phyloP scores from a whole-genome alignment of 345 rosid species.

The Kernera saxatilis region DNA sequence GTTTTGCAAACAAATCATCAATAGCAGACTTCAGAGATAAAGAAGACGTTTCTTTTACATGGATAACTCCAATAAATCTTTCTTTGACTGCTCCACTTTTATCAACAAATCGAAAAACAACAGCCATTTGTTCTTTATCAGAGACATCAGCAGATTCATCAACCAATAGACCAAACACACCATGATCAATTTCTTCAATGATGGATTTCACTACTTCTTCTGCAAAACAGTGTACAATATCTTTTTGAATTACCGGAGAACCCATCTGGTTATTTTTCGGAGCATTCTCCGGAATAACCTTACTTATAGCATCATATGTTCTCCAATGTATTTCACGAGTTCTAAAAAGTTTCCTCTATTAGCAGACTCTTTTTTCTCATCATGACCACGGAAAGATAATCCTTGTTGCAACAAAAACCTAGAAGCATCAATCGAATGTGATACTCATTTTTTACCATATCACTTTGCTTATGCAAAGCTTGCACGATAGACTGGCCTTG shows the following conservation, averaged over 20 bases:
- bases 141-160: neutral
- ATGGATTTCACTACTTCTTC: neutral
- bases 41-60: no score
- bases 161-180: neutral
- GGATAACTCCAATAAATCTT: no score
- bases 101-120: no score
- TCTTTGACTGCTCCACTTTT: no score
- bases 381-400: neutral
- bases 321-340: neutral
- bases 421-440: neutral
- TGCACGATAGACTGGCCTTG: neutral
- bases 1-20: no score
- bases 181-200: neutral
- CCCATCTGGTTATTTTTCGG: neutral
- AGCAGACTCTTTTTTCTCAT: neutral
- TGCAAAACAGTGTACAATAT: neutral
- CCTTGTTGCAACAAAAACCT: neutral
- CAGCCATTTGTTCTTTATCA: neutral
- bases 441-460: neutral
- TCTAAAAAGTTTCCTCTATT: neutral
- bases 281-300: neutral
- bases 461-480: neutral
- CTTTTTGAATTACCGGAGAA: neutral
- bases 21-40: no score
- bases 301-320: neutral